Percentiles rank a stretch among this genome's conserved stretches.
These are phyloP conservation scores for Elsinoe necatrix DNA, from an alignment of 2,329 filamentous ascomycete species.

Conservation along the genomic window DNA sequence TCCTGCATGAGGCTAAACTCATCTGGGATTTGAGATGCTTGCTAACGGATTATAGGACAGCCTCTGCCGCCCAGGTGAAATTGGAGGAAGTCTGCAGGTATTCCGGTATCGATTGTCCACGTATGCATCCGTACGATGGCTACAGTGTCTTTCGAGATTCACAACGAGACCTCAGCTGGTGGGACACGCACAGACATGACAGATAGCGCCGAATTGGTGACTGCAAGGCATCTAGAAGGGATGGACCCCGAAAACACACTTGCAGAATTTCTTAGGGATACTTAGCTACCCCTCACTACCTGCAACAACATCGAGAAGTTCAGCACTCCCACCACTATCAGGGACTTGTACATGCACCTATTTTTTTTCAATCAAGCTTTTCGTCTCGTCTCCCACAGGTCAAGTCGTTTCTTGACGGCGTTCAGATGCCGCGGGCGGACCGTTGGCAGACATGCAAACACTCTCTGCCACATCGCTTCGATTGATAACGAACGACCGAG, in stretches of 20 bases:
- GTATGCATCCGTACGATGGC: not conserved
- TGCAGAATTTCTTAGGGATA: not conserved
- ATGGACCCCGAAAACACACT: not conserved
- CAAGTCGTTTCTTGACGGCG: not conserved
- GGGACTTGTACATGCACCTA: not conserved
- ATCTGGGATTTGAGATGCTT: not conserved
- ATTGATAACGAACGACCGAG: not conserved
- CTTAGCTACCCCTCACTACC: not conserved
- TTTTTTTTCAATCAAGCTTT: not conserved
- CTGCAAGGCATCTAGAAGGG: not conserved
- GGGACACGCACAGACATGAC: no score
- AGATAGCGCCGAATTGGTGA: not conserved
- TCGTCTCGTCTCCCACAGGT: not conserved
- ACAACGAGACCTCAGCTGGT: no score
- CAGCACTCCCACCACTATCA: not conserved
- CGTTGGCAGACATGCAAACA: not conserved
- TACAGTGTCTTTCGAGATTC: no score
- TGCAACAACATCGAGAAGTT: not conserved
- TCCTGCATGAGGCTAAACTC: constrained; percentile 7
- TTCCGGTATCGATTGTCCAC: not conserved
- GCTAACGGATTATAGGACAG: not conserved
- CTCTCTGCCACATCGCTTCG: not conserved
- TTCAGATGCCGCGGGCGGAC: not conserved
- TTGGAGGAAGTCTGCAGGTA: not conserved
- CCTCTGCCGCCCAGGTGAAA: not conserved